Evolutionary conservation across 73 alveolate genomes (phyloP), one percentile per base, ranked within the genome.

Genomic region (Blepharisma stoltei): DNA sequence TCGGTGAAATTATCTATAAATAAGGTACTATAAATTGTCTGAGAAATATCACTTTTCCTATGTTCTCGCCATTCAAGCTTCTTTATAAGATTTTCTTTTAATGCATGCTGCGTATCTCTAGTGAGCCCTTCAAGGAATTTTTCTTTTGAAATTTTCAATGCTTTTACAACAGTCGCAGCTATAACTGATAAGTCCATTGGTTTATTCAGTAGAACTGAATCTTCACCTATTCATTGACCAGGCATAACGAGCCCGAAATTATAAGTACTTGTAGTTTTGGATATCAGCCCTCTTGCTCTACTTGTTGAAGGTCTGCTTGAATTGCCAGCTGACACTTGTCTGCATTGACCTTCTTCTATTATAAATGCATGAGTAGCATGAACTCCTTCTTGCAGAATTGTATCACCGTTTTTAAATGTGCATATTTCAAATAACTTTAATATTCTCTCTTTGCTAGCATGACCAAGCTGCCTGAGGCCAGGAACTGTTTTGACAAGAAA

Each of bases 401-500:
- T n/a, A 6, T 69, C 79, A 1, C 79, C 79, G 41, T 20, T 25
- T 69, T 69, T 69, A 43, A 69, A 69, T 11, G n/a, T 18, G 20
- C 65, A 44, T 69, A 7, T 46, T 69, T 69, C 65, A 69, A 69
- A 69, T 7, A 44, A 44, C 11, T 43, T 44, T 4, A 38, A 5
- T 1, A 69, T 43, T 69, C 79, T 18, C 43, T 69, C 79, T 46
- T 46, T 69, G 9, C 67, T 80, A 37, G 55, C 65, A 1, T 38
- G 55, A 4, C 79, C 79, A 11, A 69, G 23, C n/a, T 44, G 65
- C n/a, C 65, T 18, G 14, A 69, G 0, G 4, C 79, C 79, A 7
- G 79, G 79, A 25, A 69, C 65, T 1, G 79, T 69, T 69, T 69
- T 44, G 1, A 69, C 79, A 11, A 69, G 79, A 44, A 69, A 69